phyloP scores from a whole-genome alignment of 192 early-diverging fungal genomes.

The Podila minutissima region DNA sequence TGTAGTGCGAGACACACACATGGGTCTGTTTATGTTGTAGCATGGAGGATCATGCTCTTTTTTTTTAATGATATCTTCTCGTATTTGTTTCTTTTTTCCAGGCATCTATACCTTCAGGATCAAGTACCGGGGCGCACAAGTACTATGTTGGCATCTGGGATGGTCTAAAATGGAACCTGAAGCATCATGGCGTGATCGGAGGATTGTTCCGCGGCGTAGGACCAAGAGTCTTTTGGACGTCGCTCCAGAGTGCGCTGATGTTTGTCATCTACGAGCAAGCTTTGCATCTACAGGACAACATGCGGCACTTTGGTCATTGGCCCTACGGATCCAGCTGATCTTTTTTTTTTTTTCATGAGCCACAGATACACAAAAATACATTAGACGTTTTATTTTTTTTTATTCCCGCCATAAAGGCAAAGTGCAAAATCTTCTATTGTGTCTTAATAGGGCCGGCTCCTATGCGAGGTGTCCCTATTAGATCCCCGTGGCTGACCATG shows the following conservation, averaged over 20 bases:
- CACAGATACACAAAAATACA: not conserved
- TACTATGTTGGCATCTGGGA: conserved; percentile 66
- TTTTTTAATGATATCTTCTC: not conserved
- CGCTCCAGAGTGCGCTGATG: conserved; percentile 73
- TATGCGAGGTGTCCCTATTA: not conserved
- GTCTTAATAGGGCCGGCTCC: not conserved
- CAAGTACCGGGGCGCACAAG: conserved; percentile 23
- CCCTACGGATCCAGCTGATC: conserved; percentile 23
- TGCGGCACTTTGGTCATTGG: conserved; percentile 43
- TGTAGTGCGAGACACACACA: not conserved
- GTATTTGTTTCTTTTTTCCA: not conserved
- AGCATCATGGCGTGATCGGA: conserved; percentile 57
- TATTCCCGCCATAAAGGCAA: not conserved
- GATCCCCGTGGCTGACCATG: not conserved
- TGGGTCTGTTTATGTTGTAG: not conserved
- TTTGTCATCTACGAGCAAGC: conserved; percentile 79
- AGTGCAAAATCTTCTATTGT: not conserved
- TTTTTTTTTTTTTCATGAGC: not conserved
- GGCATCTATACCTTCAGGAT: conserved; percentile 25
- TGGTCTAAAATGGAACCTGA: conserved; percentile 66
- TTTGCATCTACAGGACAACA: conserved; percentile 56
- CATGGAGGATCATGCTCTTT: not conserved
- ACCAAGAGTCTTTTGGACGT: conserved; percentile 78
- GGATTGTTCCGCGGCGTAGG: conserved; percentile 82
- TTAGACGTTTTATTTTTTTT: not conserved